Evolutionary conservation across 1,139 yeast species (phyloP), one percentile per base, ranked within the genome.

Genomic region (Nematodospora anomalae): DNA sequence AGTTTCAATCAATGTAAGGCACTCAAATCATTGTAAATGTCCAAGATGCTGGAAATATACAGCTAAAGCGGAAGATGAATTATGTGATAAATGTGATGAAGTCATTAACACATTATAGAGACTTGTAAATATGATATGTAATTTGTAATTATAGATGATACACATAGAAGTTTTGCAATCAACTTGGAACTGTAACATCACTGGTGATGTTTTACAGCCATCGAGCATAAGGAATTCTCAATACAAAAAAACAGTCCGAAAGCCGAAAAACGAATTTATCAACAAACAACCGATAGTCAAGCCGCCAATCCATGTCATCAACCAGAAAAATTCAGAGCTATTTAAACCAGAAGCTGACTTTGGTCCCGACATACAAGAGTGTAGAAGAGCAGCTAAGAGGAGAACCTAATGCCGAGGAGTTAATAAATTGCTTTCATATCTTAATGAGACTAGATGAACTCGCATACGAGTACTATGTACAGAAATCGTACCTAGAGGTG

Each of bases 21-120:
- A 37, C 33, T 36, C 50, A 33, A 22, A 60, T 0, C 54, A 62
- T 4, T 61, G 63, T 36, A 88, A 88, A 52, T 92, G 98, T 57
- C 95, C 96, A 2, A 74, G 98, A 53, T 92, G 98, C 59, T 92
- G 98, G 98, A 87, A 87, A 52, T 80, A 64, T 52, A 76, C 76
- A 11, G 69, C 95, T 0, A 57, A 56, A 0, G 51, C 46, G 1
- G 79, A 72, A 30, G 79, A 77, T 11, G 54, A 55, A 2, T 65
- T 90, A 22, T 92, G 98, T 57, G 41, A 42, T 0, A 76, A 94
- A 48, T 90, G 97, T 62, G 77, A 74, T 7, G 36, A 45, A 0
- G 71, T 64, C 13, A 49, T 51, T 12, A 27, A 36, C 5, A 11
- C 29, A 20, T 34, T 33, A 34, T 29, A 25, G 3, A 18, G 21